phyloP scores from a whole-genome alignment of 1,139 yeast species.

The Kodamaea sp. region DNA sequence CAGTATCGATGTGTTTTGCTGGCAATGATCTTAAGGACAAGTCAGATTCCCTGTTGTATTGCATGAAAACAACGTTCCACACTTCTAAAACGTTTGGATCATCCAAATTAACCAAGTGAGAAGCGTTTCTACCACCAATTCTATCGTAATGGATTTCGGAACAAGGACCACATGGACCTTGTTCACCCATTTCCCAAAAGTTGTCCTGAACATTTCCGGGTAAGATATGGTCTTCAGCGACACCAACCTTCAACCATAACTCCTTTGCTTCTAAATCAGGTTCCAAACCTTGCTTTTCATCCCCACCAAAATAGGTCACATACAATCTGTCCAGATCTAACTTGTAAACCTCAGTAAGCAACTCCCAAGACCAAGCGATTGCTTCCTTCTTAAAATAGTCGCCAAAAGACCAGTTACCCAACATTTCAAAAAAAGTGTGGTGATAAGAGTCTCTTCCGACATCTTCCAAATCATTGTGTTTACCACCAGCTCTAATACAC shows the following conservation, averaged over 20 bases:
- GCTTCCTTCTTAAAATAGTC: conserved; percentile 97
- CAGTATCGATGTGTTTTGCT: conserved; percentile 93
- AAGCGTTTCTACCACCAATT: conserved; percentile 95
- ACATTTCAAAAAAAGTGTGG: conserved; percentile 97
- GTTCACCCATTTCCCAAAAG: conserved; percentile 99
- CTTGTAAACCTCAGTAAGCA: conserved; percentile 79
- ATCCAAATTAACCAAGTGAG: conserved; percentile 85
- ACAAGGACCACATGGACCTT: conserved; percentile 99
- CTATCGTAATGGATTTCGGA: conserved; percentile 96
- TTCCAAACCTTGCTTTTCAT: conserved; percentile 72
- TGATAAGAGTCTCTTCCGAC: conserved; percentile 97
- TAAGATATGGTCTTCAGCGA: conserved; percentile 83
- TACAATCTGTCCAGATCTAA: conserved; percentile 76
- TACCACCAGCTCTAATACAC: conserved; percentile 99
- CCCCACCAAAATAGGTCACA: conserved; percentile 96
- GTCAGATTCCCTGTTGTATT: conserved; percentile 90
- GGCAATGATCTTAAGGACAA: conserved; percentile 81
- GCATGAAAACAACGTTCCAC: conserved; percentile 97
- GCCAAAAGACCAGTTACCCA: conserved; percentile 99
- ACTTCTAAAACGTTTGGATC: conserved; percentile 97
- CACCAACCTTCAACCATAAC: conserved; percentile 84
- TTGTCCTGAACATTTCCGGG: conserved; percentile 90
- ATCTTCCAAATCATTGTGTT: conserved; percentile 96
- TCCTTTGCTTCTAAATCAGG: conserved; percentile 93
- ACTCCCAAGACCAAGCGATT: conserved; percentile 83